Percentiles rank a stretch among this genome's conserved stretches.
Conservation (phyloP, 495 filamentous ascomycete genomes). For the Lophiotrema nucula region DNA sequence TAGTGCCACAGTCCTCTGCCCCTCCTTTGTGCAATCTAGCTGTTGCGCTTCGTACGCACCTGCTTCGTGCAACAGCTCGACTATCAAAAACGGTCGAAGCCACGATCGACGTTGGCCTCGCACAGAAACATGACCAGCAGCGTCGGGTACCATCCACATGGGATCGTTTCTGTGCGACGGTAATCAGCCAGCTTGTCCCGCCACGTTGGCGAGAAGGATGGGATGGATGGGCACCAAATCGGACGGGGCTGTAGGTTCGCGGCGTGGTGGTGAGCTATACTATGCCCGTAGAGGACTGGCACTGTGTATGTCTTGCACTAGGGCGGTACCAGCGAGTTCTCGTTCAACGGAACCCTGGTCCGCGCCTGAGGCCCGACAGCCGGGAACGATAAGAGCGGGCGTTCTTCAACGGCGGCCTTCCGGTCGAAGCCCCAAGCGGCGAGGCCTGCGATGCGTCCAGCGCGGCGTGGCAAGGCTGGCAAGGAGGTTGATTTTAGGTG, state of each 20-base stretch:
- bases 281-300: slow-evolving; percentile 17
- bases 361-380: slow-evolving; percentile 9
- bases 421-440: no score
- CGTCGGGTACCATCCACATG: slow-evolving; percentile 14
- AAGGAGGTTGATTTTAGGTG: slow-evolving; percentile 19
- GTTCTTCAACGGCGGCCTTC: no score
- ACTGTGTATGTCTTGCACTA: no score
- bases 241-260: slow-evolving; percentile 11
- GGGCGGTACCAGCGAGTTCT: no score
- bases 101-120: slow-evolving; percentile 18
- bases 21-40: no score
- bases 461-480: background rate
- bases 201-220: slow-evolving; percentile 23
- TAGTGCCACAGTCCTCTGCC: no score
- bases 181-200: slow-evolving; percentile 24
- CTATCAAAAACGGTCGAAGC: slow-evolving; percentile 19
- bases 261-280: slow-evolving; percentile 21
- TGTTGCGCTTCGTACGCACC: background rate
- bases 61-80: background rate
- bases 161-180: slow-evolving; percentile 21
- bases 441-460: no score
- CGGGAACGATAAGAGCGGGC: slow-evolving; percentile 3
- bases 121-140: slow-evolving; percentile 15
- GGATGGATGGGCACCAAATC: slow-evolving; percentile 17
- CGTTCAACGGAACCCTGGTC: slow-evolving; percentile 8